phyloP scores from a whole-genome alignment of 129 eudicot species.

The Tanacetum coccineum region DNA sequence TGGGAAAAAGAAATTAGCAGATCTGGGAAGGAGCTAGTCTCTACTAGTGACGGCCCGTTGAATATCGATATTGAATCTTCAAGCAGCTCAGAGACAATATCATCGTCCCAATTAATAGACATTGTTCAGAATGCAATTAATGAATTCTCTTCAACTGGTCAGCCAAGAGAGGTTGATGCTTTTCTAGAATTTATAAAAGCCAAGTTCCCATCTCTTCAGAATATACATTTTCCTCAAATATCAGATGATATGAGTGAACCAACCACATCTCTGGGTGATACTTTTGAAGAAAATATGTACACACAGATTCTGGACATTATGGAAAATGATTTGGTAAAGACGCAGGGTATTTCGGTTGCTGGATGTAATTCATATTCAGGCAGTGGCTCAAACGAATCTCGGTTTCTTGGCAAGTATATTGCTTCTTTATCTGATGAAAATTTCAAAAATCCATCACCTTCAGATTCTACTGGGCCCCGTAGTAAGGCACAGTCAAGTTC shows the following conservation, averaged over 20 bases:
- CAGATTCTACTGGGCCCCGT: slow-evolving; percentile 39
- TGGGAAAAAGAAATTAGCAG: slow-evolving; percentile 60
- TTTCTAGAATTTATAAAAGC: slow-evolving; percentile 60
- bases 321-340: slow-evolving; percentile 22
- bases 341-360: slow-evolving; percentile 27
- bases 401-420: slow-evolving; percentile 82
- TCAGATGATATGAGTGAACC: slow-evolving; percentile 39
- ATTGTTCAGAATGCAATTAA: slow-evolving; percentile 60
- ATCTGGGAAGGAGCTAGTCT: slow-evolving; percentile 51
- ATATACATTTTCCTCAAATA: slow-evolving; percentile 44
- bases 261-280: slow-evolving; percentile 44
- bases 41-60: slow-evolving; percentile 20
- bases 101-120: slow-evolving; percentile 58
- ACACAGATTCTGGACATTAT: slow-evolving; percentile 37
- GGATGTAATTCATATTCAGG: slow-evolving; percentile 29
- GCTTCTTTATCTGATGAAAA: slow-evolving; percentile 59
- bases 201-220: slow-evolving; percentile 48
- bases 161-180: slow-evolving; percentile 64
- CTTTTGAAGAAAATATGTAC: slow-evolving; percentile 64
- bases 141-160: slow-evolving; percentile 65
- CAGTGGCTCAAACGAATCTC: slow-evolving; percentile 36
- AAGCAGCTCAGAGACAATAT: slow-evolving; percentile 35
- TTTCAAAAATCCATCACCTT: slow-evolving; percentile 47
- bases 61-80: slow-evolving; percentile 28
- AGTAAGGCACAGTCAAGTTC: slow-evolving; percentile 41